These are phyloP conservation scores for Neurospora pannonica DNA, from an alignment of 495 filamentous ascomycete species.

Conservation along the genomic window DNA sequence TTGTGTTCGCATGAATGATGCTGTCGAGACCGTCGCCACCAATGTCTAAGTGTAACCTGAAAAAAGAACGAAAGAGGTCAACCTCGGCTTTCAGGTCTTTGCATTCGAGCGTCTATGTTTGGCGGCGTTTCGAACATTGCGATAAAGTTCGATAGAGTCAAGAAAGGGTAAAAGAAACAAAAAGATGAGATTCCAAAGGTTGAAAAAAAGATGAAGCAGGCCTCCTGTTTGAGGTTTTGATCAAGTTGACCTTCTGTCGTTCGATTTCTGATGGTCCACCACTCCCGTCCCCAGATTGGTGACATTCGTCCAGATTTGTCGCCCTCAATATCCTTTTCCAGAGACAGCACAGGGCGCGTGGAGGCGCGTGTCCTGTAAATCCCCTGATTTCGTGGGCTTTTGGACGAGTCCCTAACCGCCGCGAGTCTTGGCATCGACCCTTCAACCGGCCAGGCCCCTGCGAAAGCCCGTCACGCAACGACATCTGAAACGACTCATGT, in stretches of 20 bases:
- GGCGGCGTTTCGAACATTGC: not conserved
- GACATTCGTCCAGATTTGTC: not conserved
- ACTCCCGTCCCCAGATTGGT: not conserved
- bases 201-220: not conserved
- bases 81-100: not conserved
- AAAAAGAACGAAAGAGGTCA: not conserved
- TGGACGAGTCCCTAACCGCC: not conserved
- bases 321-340: not conserved
- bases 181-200: not conserved
- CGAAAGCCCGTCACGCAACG: conserved; percentile 16
- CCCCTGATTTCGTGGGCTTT: not conserved
- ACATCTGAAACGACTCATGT: conserved; percentile 33
- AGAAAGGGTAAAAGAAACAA: not conserved
- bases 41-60: not conserved
- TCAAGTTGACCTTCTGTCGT: not conserved
- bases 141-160: not conserved
- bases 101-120: not conserved
- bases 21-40: not conserved
- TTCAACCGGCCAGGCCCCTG: not conserved
- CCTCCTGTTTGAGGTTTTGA: not conserved
- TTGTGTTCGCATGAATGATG: not conserved
- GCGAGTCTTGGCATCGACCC: not conserved
- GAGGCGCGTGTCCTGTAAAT: not conserved
- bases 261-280: not conserved
- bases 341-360: not conserved